phyloP scores from a whole-genome alignment of 2,329 filamentous ascomycete species.

The Fusarium hostae region DNA sequence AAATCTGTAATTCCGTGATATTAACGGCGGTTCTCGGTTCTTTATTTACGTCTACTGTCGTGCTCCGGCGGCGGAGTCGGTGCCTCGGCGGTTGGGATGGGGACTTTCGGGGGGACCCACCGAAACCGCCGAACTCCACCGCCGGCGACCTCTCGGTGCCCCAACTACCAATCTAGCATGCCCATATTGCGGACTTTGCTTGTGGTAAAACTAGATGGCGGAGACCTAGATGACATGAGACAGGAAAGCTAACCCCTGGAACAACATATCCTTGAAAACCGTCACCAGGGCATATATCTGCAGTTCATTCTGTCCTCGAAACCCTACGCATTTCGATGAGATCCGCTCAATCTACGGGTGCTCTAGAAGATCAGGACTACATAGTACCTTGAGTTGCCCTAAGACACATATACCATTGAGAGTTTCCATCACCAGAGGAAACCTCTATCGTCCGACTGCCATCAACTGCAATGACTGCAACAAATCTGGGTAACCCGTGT shows the following conservation, averaged over 20 bases:
- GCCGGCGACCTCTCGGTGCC: constrained; percentile 10
- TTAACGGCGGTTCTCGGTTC: background rate
- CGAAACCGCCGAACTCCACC: constrained; percentile 44
- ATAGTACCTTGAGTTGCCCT: background rate
- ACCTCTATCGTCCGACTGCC: background rate
- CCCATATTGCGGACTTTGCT: background rate
- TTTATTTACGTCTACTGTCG: constrained; percentile 24
- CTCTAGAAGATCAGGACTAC: background rate
- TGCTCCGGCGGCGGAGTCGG: constrained; percentile 25
- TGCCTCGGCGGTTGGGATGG: constrained; percentile 36
- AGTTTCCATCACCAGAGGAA: background rate
- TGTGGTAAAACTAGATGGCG: background rate
- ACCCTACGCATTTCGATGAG: background rate
- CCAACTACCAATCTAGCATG: background rate
- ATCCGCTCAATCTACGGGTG: background rate
- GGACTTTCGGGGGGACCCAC: constrained; percentile 25
- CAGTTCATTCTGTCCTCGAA: background rate
- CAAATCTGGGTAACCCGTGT: background rate
- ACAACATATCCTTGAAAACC: background rate
- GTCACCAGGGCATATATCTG: background rate
- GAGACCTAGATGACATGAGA: too few relatives aligned
- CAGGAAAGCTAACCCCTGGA: too few relatives aligned
- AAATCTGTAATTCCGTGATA: too few relatives aligned
- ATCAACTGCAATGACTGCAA: background rate
- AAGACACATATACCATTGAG: background rate